Evolutionary conservation across 345 rosid species (phyloP).

Genomic region (Lepidium aucheri): DNA sequence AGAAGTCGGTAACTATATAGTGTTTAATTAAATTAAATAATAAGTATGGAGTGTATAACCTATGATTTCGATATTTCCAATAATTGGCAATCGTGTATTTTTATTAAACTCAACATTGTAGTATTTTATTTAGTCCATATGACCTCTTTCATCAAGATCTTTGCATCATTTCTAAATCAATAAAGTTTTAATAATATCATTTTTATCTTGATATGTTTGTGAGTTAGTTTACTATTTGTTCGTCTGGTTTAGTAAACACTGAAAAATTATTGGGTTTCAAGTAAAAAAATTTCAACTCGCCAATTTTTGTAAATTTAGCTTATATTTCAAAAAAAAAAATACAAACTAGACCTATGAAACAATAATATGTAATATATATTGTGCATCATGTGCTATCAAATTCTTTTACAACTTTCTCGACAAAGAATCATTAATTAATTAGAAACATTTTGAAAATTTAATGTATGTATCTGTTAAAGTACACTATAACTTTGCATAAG

Average conservation of each 20-base stretch:
- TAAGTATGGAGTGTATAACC: background rate
- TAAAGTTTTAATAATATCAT: background rate
- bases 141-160: background rate
- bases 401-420: too few species aligned
- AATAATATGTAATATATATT: too few species aligned
- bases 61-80: background rate
- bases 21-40: background rate
- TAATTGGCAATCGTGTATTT: constrained; percentile 1
- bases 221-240: background rate
- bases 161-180: background rate
- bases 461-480: too few species aligned
- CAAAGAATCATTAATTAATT: too few species aligned
- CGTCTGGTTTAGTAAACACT: background rate
- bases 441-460: too few species aligned
- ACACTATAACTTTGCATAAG: too few species aligned
- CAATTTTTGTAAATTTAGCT: too few species aligned
- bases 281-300: too few species aligned
- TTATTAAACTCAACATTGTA: background rate
- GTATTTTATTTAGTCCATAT: background rate
- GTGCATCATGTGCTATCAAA: too few species aligned
- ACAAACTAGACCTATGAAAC: too few species aligned
- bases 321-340: too few species aligned
- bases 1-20: background rate
- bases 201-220: background rate
- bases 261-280: background rate